Base-by-base conservation (phyloP, 2,329 filamentous ascomycete species). In the Ophiostoma pallidulum region DNA sequence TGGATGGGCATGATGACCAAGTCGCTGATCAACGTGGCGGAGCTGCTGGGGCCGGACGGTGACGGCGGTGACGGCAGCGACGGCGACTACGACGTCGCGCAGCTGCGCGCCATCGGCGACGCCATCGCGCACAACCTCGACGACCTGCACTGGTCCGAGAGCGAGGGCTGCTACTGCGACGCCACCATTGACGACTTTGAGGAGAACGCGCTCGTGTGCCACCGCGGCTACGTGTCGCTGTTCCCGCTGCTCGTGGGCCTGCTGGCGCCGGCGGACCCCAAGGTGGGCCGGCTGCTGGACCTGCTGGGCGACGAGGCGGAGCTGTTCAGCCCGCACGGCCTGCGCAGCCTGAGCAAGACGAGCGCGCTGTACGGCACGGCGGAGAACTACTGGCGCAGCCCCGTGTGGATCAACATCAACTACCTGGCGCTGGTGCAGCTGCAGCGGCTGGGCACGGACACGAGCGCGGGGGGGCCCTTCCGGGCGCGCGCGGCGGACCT, bases 1-100 rank as follows among this genome's bases (percentile, higher is more conserved):
- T 98, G 92, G 92, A 85, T 98, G 67, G 92, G 91, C n/a, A 79
- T 96, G 70, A 94, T 96, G 87, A 84, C 86, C 35, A 81, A 84
- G 54, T 84, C 85, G n/a, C 77, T 98, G 47, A 75, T 80, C 58
- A 86, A 84, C 56, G 86, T 96, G 57, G 87, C 89, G 1, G 70
- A 78, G 39, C 78, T 80, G 22, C 74, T 97, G n/a, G 82, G 77
- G 40, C 77, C 89, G 55, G 40, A 31, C 35, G 46, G n/a, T n/a
- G n/a, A n/a, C n/a, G n/a, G n/a, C n/a, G n/a, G n/a, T n/a, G n/a
- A n/a, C n/a, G n/a, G n/a, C n/a, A n/a, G n/a, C n/a, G n/a, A n/a
- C 28, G 16, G 66, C 68, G 19, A 66, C 68, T 0, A 95, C 29
- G 91, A 97, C 56, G 82, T 76, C 1, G 74, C 77, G 19, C 79